phyloP scores from a whole-genome alignment of 345 rosid genomes.

The Mangifera indica region DNA sequence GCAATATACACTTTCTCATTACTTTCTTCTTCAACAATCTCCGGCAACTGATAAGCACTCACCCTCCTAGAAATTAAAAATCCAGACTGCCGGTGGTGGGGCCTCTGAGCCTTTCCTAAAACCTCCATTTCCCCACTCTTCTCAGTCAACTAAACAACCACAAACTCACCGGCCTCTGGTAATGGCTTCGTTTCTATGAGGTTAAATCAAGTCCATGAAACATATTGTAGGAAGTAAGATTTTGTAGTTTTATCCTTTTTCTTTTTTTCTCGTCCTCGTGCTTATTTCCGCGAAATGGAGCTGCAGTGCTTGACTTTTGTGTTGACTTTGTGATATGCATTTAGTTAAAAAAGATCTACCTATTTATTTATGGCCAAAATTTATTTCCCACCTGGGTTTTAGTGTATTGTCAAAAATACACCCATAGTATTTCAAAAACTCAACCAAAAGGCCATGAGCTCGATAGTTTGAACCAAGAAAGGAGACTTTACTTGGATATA shows the following conservation, averaged over 20 bases:
- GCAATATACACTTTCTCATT: conserved; percentile 55
- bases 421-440: too few species aligned
- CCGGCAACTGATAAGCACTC: conserved; percentile 21
- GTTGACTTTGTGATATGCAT: neutral
- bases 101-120: conserved; percentile 25
- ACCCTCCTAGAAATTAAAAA: neutral
- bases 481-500: too few species aligned
- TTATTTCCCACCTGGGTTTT: too few species aligned
- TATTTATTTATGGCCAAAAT: too few species aligned
- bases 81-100: conserved; percentile 21
- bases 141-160: neutral
- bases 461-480: too few species aligned
- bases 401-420: too few species aligned
- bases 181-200: neutral
- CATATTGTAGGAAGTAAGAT: neutral
- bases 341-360: too few species aligned
- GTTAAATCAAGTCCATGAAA: neutral
- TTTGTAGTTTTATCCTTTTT: neutral
- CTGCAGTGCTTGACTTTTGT: conserved; percentile 24
- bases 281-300: neutral
- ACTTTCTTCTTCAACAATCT: conserved; percentile 33
- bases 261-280: neutral
- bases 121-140: conserved; percentile 35
- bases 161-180: neutral
- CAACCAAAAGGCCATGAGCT: too few species aligned